phyloP scores from a whole-genome alignment of 2,329 filamentous ascomycete species.

The Beauveria sp. region DNA sequence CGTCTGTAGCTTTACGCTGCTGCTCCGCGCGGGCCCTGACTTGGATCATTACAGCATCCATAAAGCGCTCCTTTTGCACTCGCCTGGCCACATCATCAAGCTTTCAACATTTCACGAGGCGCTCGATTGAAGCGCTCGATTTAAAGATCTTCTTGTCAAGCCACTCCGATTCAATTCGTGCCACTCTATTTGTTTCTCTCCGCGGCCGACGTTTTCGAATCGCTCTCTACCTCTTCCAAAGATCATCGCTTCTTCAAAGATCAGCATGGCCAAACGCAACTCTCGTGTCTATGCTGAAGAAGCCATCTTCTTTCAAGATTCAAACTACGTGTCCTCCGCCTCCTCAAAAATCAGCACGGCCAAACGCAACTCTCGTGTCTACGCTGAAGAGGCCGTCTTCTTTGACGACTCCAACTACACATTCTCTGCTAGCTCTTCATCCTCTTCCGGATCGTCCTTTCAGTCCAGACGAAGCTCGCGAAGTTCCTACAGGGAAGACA shows the following conservation, averaged over 20 bases:
- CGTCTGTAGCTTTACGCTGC: conserved; percentile 14
- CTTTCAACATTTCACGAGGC: neutral
- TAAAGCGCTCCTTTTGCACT: neutral
- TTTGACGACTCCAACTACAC: conserved; percentile 11
- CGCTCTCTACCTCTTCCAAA: neutral
- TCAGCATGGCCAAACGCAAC: conserved; percentile 19
- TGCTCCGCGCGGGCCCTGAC: conserved; percentile 10
- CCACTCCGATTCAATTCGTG: neutral
- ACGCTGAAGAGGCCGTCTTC: conserved; percentile 15
- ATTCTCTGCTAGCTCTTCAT: neutral
- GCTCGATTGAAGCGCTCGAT: too few species aligned
- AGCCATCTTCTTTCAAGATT: neutral
- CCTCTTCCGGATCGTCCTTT: conserved; percentile 16
- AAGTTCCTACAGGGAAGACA: conserved; percentile 22
- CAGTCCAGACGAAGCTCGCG: conserved; percentile 24
- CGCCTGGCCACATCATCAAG: neutral
- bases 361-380: conserved; percentile 19
- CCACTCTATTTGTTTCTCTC: neutral
- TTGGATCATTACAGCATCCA: conserved; percentile 4
- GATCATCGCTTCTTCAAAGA: too few species aligned
- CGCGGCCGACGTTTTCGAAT: neutral
- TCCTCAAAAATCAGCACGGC: conserved; percentile 14
- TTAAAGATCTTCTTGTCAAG: too few species aligned
- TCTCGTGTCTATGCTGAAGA: conserved; percentile 18
- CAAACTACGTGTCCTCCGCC: too few species aligned